Base-by-base conservation (phyloP, 2,329 filamentous ascomycete species). In the Pseudopithomyces maydicus region DNA sequence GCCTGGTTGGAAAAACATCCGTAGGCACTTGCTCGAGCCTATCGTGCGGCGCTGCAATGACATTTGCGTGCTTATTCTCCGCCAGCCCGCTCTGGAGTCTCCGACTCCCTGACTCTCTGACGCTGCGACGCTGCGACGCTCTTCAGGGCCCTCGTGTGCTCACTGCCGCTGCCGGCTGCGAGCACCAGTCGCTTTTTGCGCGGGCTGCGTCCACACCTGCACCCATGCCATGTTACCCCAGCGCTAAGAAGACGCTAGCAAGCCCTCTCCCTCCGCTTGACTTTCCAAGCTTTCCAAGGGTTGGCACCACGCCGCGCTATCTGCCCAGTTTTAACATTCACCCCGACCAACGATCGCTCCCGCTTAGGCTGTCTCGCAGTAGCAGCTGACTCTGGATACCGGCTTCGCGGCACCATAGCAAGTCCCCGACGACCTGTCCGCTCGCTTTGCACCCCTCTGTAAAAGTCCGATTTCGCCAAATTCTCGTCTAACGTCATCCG, bases 401-500 rank as follows among this genome's bases (percentile, higher is more conserved):
- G 56, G 54, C 53, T 59, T 50, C 29, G 47, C 35, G 22, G 35
- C 29, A 50, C 22, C 47, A 36, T 22, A 47, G 29, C 33, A 32
- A 23, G 47, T 57, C 54, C 57, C 54, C 59, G 46, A 58, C 63
- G 45, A 54, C 55, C 48, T 49, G 56, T 49, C 52, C 29, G 41
- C 19, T 23, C 47, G 35, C 35, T 60, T 36, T 55, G 44, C 42
- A 55, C 22, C 33, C 47, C 47, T 50, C 35, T 41, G 17, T 33
- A 35, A 50, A 50, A 47, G 38, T 48, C 42, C 51, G 42, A 55
- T 54, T 55, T 46, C 17, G 47, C 35, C 44, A 41, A 43, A 57
- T 39, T 49, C 32, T 56, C 47, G 62, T 58, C 60, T 57, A 66
- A 62, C 64, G 69, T 66, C 68, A 70, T 66, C 64, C 22, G 44